Base-by-base conservation (phyloP, 495 filamentous ascomycete species). In the Talaromyces wortmannii region DNA sequence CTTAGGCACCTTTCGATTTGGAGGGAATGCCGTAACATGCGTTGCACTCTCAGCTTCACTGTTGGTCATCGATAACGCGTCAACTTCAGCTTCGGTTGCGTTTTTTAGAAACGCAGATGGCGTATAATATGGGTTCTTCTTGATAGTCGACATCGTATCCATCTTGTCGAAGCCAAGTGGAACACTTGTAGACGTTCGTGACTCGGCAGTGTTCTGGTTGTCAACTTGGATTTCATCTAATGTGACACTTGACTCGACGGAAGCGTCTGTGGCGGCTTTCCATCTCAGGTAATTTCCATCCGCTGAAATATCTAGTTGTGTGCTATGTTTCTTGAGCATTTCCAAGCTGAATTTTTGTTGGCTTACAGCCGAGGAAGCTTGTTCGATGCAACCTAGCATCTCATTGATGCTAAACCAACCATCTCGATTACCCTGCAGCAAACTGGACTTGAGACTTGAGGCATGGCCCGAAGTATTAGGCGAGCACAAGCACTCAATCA, bases 211-310 rank as follows among this genome's bases (percentile, higher is more conserved):
- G 36, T 40, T 13, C 36, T 40, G 36, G 36, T 13, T 40, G 13
- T 40, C 36, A 40, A 40, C 13, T 40, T 13, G 36, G 13, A 10
- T 40, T 13, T 10, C 36, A 13, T 40, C 36, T 40, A 10, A 13
- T 40, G 8, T 40, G 36, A 23, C 23, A 23, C 13, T 40, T 13
- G 36, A 40, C 13, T 40, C 36, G 13, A 13, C 13, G 13, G 36
- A 40, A 8, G 8, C 36, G 8, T 40, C 5, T 40, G 87, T 17
- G 44, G 23, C 32, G 23, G 85, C 86, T 59, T 75, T 81, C 89
- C 89, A 91, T 50, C 86, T 78, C 13, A 92, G 75, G 67, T 88
- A 86, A 36, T 78, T 78, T 13, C 89, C 88, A 66, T 92, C 89
- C 10, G 68, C 62, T 6, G 87, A 90, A 4, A 92, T 62, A 63